Evolutionary conservation across 2,329 filamentous ascomycete genomes (phyloP).

Genomic region (Sclerotinia subarctica): DNA sequence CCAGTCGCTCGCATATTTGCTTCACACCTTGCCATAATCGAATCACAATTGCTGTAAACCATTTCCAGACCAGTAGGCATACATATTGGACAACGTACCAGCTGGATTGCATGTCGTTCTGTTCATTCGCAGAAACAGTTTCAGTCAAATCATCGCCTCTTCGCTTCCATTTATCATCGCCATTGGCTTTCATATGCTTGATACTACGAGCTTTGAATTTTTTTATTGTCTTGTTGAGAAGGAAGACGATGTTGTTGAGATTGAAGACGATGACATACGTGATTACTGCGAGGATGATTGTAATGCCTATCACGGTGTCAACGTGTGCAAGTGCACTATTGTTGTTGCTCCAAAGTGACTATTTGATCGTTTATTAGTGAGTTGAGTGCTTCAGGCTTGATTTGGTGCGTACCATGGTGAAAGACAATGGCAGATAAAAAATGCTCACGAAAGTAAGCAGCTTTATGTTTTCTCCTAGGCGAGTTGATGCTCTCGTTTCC

Average conservation of each 20-base stretch:
- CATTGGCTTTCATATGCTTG: not conserved
- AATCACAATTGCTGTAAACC: not conserved
- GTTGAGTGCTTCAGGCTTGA: not conserved
- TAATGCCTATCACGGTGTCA: not conserved
- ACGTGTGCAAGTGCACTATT: not conserved
- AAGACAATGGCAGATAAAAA: not conserved
- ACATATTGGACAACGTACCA: not conserved
- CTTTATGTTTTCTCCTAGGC: not conserved
- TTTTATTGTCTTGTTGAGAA: not conserved
- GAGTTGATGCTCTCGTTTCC: not conserved
- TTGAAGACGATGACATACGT: not conserved
- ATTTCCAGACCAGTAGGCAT: not conserved
- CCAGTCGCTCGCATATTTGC: not conserved
- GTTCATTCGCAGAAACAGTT: not conserved
- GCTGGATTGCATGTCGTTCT: not conserved
- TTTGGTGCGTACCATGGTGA: not conserved
- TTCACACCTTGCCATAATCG: not conserved
- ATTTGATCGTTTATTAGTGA: not conserved
- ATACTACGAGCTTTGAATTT: not conserved
- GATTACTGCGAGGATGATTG: not conserved
- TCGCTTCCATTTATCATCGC: not conserved
- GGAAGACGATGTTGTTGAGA: not conserved
- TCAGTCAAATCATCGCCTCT: not conserved
- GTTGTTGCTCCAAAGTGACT: not conserved
- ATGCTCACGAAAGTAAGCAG: not conserved